Conservation (phyloP, 305 asterid species). For the Fraxinus angustifolia region DNA sequence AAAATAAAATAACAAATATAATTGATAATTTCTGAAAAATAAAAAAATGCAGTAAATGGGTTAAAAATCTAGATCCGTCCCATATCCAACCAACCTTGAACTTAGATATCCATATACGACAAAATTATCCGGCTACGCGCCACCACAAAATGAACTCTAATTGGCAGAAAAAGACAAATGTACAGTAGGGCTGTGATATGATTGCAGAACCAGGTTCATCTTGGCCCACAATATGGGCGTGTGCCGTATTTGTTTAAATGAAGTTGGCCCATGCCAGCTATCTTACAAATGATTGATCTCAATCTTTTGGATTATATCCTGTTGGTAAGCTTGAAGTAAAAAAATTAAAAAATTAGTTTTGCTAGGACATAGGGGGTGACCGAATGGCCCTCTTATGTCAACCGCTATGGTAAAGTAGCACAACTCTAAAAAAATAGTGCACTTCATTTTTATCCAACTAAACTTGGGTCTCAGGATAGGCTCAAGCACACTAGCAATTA, state of each 20-base stretch:
- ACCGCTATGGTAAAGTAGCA: too few relatives aligned
- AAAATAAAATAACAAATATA: too few relatives aligned
- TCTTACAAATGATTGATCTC: not conserved
- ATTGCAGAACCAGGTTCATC: not conserved
- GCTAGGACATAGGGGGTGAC: too few relatives aligned
- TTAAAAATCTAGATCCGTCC: not conserved
- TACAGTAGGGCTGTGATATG: not conserved
- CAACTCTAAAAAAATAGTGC: too few relatives aligned
- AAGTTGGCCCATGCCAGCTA: not conserved
- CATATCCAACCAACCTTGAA: not conserved
- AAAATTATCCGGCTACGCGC: not conserved
- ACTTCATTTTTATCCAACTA: not conserved
- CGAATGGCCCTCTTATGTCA: too few relatives aligned
- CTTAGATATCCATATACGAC: not conserved
- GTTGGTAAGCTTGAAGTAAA: not conserved
- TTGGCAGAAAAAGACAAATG: constrained; percentile 8
- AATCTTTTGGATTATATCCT: not conserved
- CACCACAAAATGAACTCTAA: not conserved
- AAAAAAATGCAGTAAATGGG: not conserved
- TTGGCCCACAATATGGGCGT: constrained; percentile 18
- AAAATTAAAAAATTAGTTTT: too few relatives aligned
- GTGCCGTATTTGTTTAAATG: not conserved
- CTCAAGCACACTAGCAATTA: not conserved
- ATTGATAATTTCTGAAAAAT: too few relatives aligned
- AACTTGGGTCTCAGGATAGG: not conserved